Percentiles rank a stretch among this genome's conserved stretches.
Evolutionary conservation across 1,284 basidiomycete species (phyloP).

Genomic region (Leccinum angustisporum): DNA sequence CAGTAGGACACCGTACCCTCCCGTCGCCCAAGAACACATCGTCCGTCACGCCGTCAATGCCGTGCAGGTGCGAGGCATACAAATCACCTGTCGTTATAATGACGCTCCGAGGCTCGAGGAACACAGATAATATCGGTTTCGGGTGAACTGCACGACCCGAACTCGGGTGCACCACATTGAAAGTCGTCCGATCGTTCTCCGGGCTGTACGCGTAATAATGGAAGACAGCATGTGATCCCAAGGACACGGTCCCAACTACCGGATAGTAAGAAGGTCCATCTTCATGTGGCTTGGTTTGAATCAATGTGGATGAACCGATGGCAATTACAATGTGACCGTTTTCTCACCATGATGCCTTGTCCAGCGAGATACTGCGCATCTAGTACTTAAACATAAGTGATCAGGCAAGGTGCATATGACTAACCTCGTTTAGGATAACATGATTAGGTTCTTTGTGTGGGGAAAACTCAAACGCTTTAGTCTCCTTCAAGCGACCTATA

Average conservation of each 20-base stretch:
- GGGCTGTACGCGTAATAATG: constrained; percentile 74
- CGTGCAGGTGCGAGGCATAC: constrained; percentile 75
- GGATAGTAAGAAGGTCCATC: constrained; percentile 90
- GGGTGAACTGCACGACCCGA: constrained; percentile 60
- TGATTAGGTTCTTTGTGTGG: constrained; percentile 78
- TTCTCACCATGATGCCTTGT: constrained; percentile 86
- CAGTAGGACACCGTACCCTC: constrained; percentile 18
- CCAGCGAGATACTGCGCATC: constrained; percentile 72
- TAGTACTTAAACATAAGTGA: constrained; percentile 16
- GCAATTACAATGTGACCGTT: constrained; percentile 1
- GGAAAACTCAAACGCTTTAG: constrained; percentile 59
- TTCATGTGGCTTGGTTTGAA: constrained; percentile 74
- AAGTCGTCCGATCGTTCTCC: constrained; percentile 1
- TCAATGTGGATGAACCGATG: constrained; percentile 4
- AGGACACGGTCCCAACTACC: constrained; percentile 85
- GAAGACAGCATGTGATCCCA: constrained; percentile 83
- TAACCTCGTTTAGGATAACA: constrained; percentile 81
- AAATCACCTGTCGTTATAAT: constrained; percentile 71
- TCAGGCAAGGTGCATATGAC: constrained; percentile 13
- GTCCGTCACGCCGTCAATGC: constrained; percentile 56
- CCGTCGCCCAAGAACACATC: constrained; percentile 43
- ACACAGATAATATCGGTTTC: constrained; percentile 66
- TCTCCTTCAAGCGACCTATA: constrained; percentile 62
- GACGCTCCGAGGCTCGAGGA: constrained; percentile 81
- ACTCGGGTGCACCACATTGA: constrained; percentile 23